A percentile compares a stretch with the other conserved stretches of the same genome.
phyloP scores from a whole-genome alignment of 345 rosid species.

The Aquilaria malaccensis region DNA sequence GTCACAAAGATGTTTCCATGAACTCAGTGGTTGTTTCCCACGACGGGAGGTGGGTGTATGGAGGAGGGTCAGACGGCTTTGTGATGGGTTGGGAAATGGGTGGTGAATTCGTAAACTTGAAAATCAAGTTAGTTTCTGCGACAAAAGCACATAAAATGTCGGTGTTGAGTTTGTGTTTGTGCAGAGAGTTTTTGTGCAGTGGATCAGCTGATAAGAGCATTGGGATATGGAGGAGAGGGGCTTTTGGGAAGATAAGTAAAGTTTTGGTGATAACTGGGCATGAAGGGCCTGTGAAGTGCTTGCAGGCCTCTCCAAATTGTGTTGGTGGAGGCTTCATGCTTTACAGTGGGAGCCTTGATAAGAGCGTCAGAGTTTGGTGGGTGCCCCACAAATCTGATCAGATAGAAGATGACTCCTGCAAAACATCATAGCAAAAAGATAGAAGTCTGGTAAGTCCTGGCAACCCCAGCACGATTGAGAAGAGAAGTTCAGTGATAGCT shows the following conservation, averaged over 20 bases:
- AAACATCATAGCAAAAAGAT: conserved; percentile 3
- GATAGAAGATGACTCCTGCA: not conserved
- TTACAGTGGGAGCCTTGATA: conserved; percentile 92
- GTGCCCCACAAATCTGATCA: conserved; percentile 40
- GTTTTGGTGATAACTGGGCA: conserved; percentile 66
- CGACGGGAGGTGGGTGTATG: conserved; percentile 64
- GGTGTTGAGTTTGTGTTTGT: conserved; percentile 59
- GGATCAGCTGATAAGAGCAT: conserved; percentile 94
- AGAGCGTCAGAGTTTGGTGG: conserved; percentile 90
- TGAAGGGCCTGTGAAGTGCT: conserved; percentile 83
- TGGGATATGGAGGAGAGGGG: conserved; percentile 69
- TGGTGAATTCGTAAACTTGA: conserved; percentile 41
- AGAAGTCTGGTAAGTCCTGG: not conserved
- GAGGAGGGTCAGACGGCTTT: conserved; percentile 88
- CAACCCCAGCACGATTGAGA: no score
- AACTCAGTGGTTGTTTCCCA: conserved; percentile 65
- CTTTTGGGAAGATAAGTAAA: conserved; percentile 36
- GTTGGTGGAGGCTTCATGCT: conserved; percentile 71
- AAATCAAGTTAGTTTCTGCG: conserved; percentile 38
- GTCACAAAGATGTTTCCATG: conserved; percentile 67
- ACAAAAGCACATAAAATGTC: conserved; percentile 67
- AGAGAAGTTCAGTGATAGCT: no score
- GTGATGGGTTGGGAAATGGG: conserved; percentile 78
- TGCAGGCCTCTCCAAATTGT: conserved; percentile 56
- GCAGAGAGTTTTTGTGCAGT: conserved; percentile 57